These are phyloP conservation scores for Penicillium sp. DNA, from an alignment of 2,329 filamentous ascomycete species.

Conservation along the genomic window DNA sequence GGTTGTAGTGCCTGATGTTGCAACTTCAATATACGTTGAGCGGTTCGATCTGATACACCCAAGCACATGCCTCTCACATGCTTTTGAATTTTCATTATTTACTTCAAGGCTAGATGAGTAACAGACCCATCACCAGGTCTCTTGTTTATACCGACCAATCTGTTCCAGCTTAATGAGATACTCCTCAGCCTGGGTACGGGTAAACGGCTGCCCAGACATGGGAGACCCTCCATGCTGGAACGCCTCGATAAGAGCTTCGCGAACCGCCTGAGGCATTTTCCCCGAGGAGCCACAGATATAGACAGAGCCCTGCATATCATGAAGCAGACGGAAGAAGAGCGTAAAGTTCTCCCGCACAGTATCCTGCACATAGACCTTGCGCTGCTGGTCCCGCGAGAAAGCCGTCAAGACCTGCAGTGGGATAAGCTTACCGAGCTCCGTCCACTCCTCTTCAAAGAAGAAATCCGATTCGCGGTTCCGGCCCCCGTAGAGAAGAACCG, in stretches of 20 bases:
- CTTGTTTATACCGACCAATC: slow-evolving; percentile 64
- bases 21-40: not conserved
- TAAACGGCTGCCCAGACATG: slow-evolving; percentile 28
- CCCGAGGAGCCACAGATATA: slow-evolving; percentile 62
- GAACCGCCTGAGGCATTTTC: slow-evolving; percentile 70
- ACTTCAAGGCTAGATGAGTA: not conserved
- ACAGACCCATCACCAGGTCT: slow-evolving; percentile 61
- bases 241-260: slow-evolving; percentile 65
- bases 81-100: not conserved
- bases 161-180: slow-evolving; percentile 63
- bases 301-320: slow-evolving; percentile 53
- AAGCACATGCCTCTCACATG: not conserved
- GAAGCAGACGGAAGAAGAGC: slow-evolving; percentile 55
- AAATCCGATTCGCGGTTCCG: slow-evolving; percentile 75
- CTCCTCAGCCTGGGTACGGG: slow-evolving; percentile 55
- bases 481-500: slow-evolving; percentile 79
- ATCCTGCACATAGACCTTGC: slow-evolving; percentile 71
- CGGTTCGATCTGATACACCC: not conserved
- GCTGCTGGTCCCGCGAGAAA: slow-evolving; percentile 69
- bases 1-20: not conserved
- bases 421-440: slow-evolving; percentile 42
- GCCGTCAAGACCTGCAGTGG: slow-evolving; percentile 62
- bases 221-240: slow-evolving; percentile 55
- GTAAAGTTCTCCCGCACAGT: slow-evolving; percentile 55
- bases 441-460: slow-evolving; percentile 81